phyloP scores from a whole-genome alignment of 2,329 filamentous ascomycete species.

The Mariannaea elegans region DNA sequence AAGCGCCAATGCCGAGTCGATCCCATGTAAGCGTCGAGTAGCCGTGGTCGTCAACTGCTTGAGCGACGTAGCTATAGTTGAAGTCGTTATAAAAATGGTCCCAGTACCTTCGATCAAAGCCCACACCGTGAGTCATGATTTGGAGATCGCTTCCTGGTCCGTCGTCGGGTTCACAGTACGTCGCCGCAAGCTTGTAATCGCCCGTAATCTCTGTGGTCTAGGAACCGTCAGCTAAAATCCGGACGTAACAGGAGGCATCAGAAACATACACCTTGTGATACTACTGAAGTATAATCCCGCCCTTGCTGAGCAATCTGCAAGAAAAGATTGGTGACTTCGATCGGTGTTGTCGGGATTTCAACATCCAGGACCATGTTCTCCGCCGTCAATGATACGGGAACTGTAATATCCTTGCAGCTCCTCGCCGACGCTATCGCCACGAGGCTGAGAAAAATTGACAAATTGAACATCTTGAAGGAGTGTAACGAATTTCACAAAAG shows the following conservation, averaged over 20 bases:
- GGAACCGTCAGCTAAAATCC: slow-evolving; percentile 8
- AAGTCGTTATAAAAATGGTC: slow-evolving; percentile 64
- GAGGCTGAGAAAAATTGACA: slow-evolving; percentile 36
- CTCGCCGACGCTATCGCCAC: slow-evolving; percentile 44
- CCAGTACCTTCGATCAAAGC: slow-evolving; percentile 65
- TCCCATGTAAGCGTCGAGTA: slow-evolving; percentile 70
- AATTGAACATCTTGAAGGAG: slow-evolving; percentile 32
- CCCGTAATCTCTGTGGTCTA: slow-evolving; percentile 61
- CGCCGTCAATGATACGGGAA: slow-evolving; percentile 64
- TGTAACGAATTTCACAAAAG: not conserved
- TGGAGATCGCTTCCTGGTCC: slow-evolving; percentile 50
- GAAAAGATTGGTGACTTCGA: slow-evolving; percentile 66
- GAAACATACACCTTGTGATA: slow-evolving; percentile 54
- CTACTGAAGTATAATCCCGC: slow-evolving; percentile 56
- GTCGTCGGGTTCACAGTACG: slow-evolving; percentile 66
- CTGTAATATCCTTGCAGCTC: slow-evolving; percentile 58
- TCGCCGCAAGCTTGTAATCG: slow-evolving; percentile 65
- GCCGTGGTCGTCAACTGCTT: slow-evolving; percentile 61
- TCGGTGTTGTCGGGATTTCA: slow-evolving; percentile 57
- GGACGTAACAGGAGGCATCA: not conserved
- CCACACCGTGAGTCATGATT: slow-evolving; percentile 53
- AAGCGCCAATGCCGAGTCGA: slow-evolving; percentile 68
- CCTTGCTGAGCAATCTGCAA: slow-evolving; percentile 59
- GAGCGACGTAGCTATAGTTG: slow-evolving; percentile 70
- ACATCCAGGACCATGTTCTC: slow-evolving; percentile 63